Evolutionary conservation across 129 eudicot genomes (phyloP), one percentile per base, ranked within the genome.

Genomic region (Pseudognaphalium luteoalbum): DNA sequence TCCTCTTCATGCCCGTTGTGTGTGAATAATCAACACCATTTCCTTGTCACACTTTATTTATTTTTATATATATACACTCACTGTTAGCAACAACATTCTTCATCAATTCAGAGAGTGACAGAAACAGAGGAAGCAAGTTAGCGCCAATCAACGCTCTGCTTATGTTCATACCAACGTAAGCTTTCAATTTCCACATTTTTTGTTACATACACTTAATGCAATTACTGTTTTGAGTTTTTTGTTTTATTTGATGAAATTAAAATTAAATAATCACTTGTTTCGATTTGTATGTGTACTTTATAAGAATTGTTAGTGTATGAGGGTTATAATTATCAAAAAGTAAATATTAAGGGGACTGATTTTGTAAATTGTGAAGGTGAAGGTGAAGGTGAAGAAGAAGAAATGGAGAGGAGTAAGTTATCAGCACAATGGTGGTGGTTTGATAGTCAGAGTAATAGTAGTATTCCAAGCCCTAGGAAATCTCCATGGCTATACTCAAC

Each of bases 381-480:
- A 66, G 58, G 42, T 22, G 58, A 85, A 85, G 76, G 71, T 89
- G 97, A 82, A 81, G 70, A 68, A 47, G 54, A 47, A 47, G 66
- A 35, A n/a, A n/a, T n/a, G 15, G 15, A 21, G 21, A 86, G 83
- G 87, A 86, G 85, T 72, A 86, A 75, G 86, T 71, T 62, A 28
- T 67, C 96, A 72, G 77, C 92, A 66, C 84, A 88, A 39, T 85
- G 93, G 90, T 94, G 99, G 99, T 94, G 96, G 99, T 86, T 94
- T 60, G 96, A 91, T 59, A 87, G 88, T 76, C 92, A 87, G 77
- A 91, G 62, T 82, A 80, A 79, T 74, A 64, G 42, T 42, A 74
- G 42, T 42, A 74, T 57, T 17, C 70, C 89, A 7, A 88, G 66
- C 32, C 66, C 66, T 61, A 61, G 82, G 68, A 83, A 86, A 30